A percentile compares a stretch with the other conserved stretches of the same genome.
phyloP scores from a whole-genome alignment of 768 basidiomycete species.

The Trametes cubensis region DNA sequence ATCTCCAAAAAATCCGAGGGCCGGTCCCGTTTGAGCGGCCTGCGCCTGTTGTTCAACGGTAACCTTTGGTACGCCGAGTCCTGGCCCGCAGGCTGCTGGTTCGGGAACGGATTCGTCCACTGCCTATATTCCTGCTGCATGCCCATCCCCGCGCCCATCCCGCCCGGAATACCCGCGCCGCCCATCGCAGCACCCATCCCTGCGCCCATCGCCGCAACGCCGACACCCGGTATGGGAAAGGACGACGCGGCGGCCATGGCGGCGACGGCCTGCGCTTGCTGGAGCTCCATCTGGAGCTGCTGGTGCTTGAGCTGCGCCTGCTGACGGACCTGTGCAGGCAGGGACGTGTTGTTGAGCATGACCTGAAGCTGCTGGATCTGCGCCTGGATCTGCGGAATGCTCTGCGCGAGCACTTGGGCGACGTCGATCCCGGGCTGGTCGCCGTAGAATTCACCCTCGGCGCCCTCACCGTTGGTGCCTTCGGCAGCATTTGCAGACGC shows the following conservation, averaged over 20 bases:
- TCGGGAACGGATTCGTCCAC: constrained; percentile 55
- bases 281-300: constrained; percentile 75
- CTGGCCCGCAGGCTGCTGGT: constrained; percentile 66
- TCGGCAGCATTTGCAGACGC: not conserved
- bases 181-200: constrained; percentile 36
- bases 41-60: constrained; percentile 79
- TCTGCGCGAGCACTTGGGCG: constrained; percentile 71
- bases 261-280: constrained; percentile 75
- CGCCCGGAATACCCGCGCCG: constrained; percentile 38
- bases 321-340: constrained; percentile 73
- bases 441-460: constrained; percentile 66
- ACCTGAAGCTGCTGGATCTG: constrained; percentile 79
- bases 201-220: constrained; percentile 28
- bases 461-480: constrained; percentile 18
- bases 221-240: constrained; percentile 39
- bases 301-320: constrained; percentile 84
- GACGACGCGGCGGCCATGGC: constrained; percentile 52
- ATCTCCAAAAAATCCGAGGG: constrained; percentile 85
- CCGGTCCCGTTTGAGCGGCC: constrained; percentile 71
- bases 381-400: constrained; percentile 81
- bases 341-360: constrained; percentile 77
- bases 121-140: constrained; percentile 43
- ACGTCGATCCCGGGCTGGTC: constrained; percentile 72
- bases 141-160: constrained; percentile 15
- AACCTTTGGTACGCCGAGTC: constrained; percentile 89